phyloP scores from a whole-genome alignment of 805 yeast species.

The Candida takata region DNA sequence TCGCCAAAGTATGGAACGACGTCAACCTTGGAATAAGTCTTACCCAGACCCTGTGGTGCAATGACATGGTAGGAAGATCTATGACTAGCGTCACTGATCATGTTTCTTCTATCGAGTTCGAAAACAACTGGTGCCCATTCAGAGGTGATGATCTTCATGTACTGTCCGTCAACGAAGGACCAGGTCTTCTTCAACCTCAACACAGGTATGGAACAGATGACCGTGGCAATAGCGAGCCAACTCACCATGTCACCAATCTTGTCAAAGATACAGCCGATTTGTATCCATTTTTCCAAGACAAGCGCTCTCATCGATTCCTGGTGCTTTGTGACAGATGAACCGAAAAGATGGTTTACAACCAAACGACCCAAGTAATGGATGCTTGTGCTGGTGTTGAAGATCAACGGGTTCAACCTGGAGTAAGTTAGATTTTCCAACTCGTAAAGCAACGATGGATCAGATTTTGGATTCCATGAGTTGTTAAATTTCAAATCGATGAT shows the following conservation, averaged over 20 bases:
- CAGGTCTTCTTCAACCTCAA: conserved; percentile 69
- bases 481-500: conserved; percentile 61
- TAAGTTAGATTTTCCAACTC: conserved; percentile 29
- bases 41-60: conserved; percentile 85
- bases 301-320: conserved; percentile 47
- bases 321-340: conserved; percentile 28
- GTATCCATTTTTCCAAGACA: conserved; percentile 75
- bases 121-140: conserved; percentile 94
- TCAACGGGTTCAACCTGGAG: conserved; percentile 61
- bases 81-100: conserved; percentile 48
- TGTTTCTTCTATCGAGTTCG: conserved; percentile 73
- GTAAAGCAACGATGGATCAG: conserved; percentile 70
- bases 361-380: conserved; percentile 76
- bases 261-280: conserved; percentile 71
- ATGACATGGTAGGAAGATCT: conserved; percentile 63
- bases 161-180: conserved; percentile 57
- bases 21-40: conserved; percentile 61
- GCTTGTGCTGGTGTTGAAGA: conserved; percentile 58
- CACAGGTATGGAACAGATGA: conserved; percentile 75
- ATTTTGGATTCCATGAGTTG: conserved; percentile 68
- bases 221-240: conserved; percentile 86
- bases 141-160: conserved; percentile 53
- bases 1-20: conserved; percentile 93
- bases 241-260: conserved; percentile 86
- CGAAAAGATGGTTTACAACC: conserved; percentile 61